Evolutionary conservation across 345 rosid genomes (phyloP), one percentile per base, ranked within the genome.

Genomic region (Corchorus olitorius): DNA sequence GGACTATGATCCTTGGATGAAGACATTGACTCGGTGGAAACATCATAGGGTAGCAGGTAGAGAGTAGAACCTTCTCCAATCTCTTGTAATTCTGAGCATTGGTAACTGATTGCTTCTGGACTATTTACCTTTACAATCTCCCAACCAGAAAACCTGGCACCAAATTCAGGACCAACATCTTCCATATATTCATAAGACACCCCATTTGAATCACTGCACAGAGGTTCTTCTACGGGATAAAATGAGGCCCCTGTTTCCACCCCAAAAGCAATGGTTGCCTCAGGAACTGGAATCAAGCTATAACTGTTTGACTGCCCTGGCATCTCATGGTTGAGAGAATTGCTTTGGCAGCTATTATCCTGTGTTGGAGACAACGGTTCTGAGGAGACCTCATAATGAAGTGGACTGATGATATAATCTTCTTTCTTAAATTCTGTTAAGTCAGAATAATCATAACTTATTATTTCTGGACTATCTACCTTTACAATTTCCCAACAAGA

Each of bases 41-140:
- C 50, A 11, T 54, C 72, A 41, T n/a, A 12, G 55, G 63, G 72
- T 58, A 34, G 64, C 17, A 75, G 50, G 9, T 50, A 64, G 37
- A 70, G 16, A 33, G 64, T 6, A 54, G 56, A 61, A 50, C 78
- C 45, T 34, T 70, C 83, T 59, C 65, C 53, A 39, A 43, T 59
- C 49, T 78, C 73, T 34, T 67, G 35, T 17, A 65, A 71, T 75
- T 66, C 69, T 39, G 76, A 75, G 70, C 41, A 52, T 46, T 81
- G 69, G 65, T 46, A 67, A 34, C 22, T 53, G 43, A 75, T 54
- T 66, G 68, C 72, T 52, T 78, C 80, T 67, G 81, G 82, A 85
- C 37, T 72, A 52, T 75, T 74, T 49, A 66, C 56, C 77, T 82
- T 73, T 70, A 82, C 74, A 70, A 78, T 77, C 81, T 83, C 82